Conservation (phyloP, 306 rosid genomes). For the Abrus precatorius region DNA sequence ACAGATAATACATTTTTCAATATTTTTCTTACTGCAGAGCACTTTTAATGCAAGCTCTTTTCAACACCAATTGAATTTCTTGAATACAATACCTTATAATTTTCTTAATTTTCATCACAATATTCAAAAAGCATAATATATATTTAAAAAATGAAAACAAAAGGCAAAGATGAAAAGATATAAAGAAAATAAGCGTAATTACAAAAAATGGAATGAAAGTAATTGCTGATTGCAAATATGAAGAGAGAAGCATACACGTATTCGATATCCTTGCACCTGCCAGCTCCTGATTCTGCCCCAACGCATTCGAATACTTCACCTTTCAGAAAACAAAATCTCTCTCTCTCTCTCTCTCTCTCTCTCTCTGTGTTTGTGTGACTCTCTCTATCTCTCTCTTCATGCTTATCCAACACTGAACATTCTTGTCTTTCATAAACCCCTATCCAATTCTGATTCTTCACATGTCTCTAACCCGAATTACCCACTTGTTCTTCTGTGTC, state of each 20-base stretch:
- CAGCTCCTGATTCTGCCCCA: conserved; percentile 24
- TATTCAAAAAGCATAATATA: no score
- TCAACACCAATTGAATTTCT: no score
- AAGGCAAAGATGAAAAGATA: no score
- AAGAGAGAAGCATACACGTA: background rate
- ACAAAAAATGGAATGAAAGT: background rate
- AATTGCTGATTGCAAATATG: background rate
- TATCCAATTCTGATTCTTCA: conserved; percentile 36
- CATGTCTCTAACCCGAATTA: conserved; percentile 10
- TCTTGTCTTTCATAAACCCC: conserved; percentile 34
- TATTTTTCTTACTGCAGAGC: no score
- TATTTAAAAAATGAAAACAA: no score
- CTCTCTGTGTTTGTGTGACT: no score
- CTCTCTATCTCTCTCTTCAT: background rate
- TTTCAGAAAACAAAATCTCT: background rate
- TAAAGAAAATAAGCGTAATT: no score
- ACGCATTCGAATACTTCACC: conserved; percentile 10
- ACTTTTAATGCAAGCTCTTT: no score
- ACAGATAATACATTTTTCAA: no score
- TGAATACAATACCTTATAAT: no score
- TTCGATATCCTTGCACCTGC: background rate
- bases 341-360: background rate
- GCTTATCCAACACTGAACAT: conserved; percentile 46
- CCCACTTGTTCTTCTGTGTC: conserved; percentile 7
- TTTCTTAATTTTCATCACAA: no score